Evolutionary conservation across 2,329 filamentous ascomycete species (phyloP).

Genomic region (Paraconiothyrium sp.): DNA sequence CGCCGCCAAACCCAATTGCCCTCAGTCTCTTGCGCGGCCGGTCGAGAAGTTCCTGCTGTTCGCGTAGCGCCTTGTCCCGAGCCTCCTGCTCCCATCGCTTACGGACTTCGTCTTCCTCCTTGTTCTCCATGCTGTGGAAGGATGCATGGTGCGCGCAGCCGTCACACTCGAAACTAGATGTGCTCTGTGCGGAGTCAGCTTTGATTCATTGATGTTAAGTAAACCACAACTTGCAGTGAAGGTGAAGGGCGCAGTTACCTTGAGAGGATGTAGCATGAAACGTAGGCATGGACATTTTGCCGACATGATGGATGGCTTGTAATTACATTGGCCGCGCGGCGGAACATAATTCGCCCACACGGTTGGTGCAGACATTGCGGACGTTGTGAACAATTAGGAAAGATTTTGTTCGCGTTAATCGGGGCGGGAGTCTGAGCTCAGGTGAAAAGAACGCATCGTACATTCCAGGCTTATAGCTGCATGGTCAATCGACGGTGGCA

Average conservation of each 20-base stretch:
- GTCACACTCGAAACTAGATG: conserved; percentile 65
- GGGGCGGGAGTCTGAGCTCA: neutral
- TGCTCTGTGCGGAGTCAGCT: conserved; percentile 41
- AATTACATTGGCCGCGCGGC: conserved; percentile 62
- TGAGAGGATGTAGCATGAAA: conserved; percentile 67
- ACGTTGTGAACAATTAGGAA: neutral
- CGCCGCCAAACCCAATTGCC: conserved; percentile 34
- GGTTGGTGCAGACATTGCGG: conserved; percentile 35
- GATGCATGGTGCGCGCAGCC: conserved; percentile 65
- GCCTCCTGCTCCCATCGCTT: conserved; percentile 56
- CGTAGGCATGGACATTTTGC: conserved; percentile 62
- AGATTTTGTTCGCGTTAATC: neutral
- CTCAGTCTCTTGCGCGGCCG: conserved; percentile 41
- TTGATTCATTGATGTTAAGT: neutral
- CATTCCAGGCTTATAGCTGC: neutral
- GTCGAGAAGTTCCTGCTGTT: conserved; percentile 20
- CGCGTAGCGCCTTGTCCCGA: conserved; percentile 35
- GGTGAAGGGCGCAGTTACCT: conserved; percentile 46
- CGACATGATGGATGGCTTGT: conserved; percentile 57
- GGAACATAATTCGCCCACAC: conserved; percentile 62
- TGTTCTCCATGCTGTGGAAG: conserved; percentile 64
- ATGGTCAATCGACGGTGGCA: neutral
- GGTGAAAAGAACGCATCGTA: neutral
- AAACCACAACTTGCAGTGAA: conserved; percentile 6
- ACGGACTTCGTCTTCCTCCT: conserved; percentile 58